Evolutionary conservation across 2,329 filamentous ascomycete genomes (phyloP), one percentile per base, ranked within the genome.

Genomic region (Calonectria honghensis): DNA sequence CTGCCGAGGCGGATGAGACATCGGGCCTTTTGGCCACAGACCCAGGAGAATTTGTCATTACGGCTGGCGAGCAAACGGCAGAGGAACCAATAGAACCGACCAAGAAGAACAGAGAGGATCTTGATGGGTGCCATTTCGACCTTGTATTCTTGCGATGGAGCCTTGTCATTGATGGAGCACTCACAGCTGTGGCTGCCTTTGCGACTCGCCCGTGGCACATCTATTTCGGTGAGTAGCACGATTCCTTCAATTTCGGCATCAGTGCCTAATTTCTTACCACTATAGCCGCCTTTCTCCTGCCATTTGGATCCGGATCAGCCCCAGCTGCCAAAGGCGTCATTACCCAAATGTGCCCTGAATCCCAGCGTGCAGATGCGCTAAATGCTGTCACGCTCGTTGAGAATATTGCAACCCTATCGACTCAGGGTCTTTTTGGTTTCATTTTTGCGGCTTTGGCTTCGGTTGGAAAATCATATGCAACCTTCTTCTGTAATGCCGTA

Each of bases 261-360:
- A 4, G 20, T n/a, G 72, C 39, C 37, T 65, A 32, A 35, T 11
- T 6, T 35, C 63, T 68, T 0, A 67, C 4, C 0, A 5, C n/a
- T n/a, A n/a, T 0, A 89, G 90, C 93, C 1, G 92, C 92, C 0
- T 89, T 91, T 32, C 81, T 94, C 1, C 86, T 95, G 0, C 93
- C 93, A 0, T 90, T 95, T 37, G 93, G 92, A 0, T 93, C 93
- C 0, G 93, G 93, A 0, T 93, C 93, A 0, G 93, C 92, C 0
- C 90, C 93, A 0, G 92, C 93, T 0, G 92, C 93, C 1, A 95
- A 95, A 77, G 93, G 93, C 0, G 92, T 93, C n/a, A 94, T 95
- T 73, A 89, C 94, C 0, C 90, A 93, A 72, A 93, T 95, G 92
- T 92, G 92, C 57, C 86, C 92, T 0, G 87, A 90, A 1, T 87